A percentile compares a stretch with the other conserved stretches of the same genome.
These are phyloP conservation scores for Solanum piurae DNA, from an alignment of 257 asterid genomes.

Conservation along the genomic window DNA sequence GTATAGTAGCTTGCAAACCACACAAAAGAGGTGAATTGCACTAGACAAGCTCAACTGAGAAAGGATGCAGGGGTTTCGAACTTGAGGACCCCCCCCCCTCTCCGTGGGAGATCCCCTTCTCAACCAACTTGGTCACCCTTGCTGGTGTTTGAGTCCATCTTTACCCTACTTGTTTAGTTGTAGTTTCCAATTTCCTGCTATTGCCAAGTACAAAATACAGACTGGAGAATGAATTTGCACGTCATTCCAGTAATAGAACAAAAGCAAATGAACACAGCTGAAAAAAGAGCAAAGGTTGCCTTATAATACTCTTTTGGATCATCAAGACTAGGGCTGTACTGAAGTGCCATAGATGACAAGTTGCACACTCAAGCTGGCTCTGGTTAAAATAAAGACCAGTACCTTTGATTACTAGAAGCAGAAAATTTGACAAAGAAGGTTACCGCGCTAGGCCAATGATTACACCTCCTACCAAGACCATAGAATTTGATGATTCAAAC, in stretches of 20 bases:
- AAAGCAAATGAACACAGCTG: not conserved
- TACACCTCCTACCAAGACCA: not conserved
- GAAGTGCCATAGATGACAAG: not conserved
- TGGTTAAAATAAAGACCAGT: not conserved
- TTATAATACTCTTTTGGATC: not conserved
- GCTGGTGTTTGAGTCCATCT: too few species aligned
- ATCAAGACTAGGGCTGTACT: not conserved
- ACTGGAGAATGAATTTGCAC: not conserved
- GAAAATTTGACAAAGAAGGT: not conserved
- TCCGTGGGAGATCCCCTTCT: not conserved
- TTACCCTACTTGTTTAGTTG: not conserved
- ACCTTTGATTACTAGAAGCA: not conserved
- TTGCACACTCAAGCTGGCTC: not conserved
- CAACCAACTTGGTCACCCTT: too few species aligned
- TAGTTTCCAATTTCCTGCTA: not conserved
- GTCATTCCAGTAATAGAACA: not conserved
- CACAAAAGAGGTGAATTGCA: too few species aligned
- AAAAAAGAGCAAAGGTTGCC: not conserved
- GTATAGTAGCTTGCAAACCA: too few species aligned
- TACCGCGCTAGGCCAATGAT: not conserved
- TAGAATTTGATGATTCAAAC: constrained; percentile 1
- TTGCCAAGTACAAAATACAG: not conserved
- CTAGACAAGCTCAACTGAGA: too few species aligned
- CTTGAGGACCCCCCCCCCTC: too few species aligned
- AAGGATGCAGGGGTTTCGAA: too few species aligned